A percentile compares a stretch with the other conserved stretches of the same genome.
These are phyloP conservation scores for Fraxinus baroniana DNA, from an alignment of 305 asterid genomes.

Conservation along the genomic window DNA sequence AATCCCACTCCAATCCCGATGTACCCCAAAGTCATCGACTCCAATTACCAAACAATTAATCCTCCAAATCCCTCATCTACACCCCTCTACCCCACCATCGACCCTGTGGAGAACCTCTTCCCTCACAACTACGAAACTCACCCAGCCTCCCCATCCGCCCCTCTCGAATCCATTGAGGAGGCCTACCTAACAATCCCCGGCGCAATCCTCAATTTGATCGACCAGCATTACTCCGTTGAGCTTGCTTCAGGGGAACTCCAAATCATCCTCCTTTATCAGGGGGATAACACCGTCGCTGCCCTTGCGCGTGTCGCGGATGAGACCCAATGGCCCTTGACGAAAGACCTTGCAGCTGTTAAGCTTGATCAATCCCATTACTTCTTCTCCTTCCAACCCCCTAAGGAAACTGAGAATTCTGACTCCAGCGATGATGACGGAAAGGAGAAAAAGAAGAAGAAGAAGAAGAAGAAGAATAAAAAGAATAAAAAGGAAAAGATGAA, in stretches of 20 bases:
- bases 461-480: constrained; percentile 19
- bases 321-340: constrained; percentile 81
- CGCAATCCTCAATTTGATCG: constrained; percentile 79
- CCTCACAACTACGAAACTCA: constrained; percentile 25
- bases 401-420: constrained; percentile 27
- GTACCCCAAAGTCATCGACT: constrained; percentile 54
- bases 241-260: constrained; percentile 79
- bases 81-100: constrained; percentile 60
- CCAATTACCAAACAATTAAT: constrained; percentile 31
- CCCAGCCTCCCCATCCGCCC: constrained; percentile 49
- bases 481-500: constrained; percentile 20
- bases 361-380: constrained; percentile 83
- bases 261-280: constrained; percentile 56
- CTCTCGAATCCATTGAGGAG: constrained; percentile 53
- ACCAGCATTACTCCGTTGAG: constrained; percentile 79
- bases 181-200: constrained; percentile 57
- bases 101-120: constrained; percentile 45
- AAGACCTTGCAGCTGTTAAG: constrained; percentile 75
- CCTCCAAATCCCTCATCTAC: constrained; percentile 33
- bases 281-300: constrained; percentile 55
- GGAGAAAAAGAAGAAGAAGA: constrained; percentile 23
- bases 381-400: constrained; percentile 63
- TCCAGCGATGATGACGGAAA: constrained; percentile 51
- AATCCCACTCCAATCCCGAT: constrained; percentile 43
- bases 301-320: constrained; percentile 66